Base-by-base conservation (phyloP, 345 rosid genomes). In the Rubroshorea leprosula region DNA sequence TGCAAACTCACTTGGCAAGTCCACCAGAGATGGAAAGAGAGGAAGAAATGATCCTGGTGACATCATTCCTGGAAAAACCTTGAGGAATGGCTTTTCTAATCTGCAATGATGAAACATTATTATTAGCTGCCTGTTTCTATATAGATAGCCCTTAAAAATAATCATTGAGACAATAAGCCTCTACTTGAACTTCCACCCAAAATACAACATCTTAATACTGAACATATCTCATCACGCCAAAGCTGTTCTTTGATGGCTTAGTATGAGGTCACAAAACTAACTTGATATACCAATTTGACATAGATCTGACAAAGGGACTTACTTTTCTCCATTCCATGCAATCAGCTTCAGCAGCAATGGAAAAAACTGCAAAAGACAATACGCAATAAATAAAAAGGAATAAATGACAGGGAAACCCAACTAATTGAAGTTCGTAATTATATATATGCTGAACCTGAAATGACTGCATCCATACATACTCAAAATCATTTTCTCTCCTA, bases 21-120 rank as follows among this genome's bases (percentile, higher is more conserved):
- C 97, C 65, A 89, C 44, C 55, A 93, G 62, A 69, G 97, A 85
- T 62, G 93, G 84, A 79, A 89, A 85, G 9, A 89, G 74, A 23
- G 96, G 97, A 67, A 93, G 97, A 78, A 93, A 89, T 61, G 97
- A 93, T 4, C 91, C 97, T 50, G 89, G 76, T 49, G 99, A 87
- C 47, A 85, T 82, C 70, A 89, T 46, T 62, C 78, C 91, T 0
- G 90, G 97, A 72, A 86, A 85, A 67, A 85, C 63, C 78, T 77
- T 77, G 68, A 78, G 68, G 73, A 93, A 89, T 29, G 82, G 71
- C 72, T 79, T 89, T 61, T 84, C 89, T 69, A 85, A 76, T 71
- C 98, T 92, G 82, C 76, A 73, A 71, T 18, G 21, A 41, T 71
- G 62, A 49, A 47, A 49, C 45, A 62, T 17, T 12, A 58, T 2